These are phyloP conservation scores for Paramarasmius palmivorus DNA, from an alignment of 1,284 basidiomycete species.

Conservation along the genomic window DNA sequence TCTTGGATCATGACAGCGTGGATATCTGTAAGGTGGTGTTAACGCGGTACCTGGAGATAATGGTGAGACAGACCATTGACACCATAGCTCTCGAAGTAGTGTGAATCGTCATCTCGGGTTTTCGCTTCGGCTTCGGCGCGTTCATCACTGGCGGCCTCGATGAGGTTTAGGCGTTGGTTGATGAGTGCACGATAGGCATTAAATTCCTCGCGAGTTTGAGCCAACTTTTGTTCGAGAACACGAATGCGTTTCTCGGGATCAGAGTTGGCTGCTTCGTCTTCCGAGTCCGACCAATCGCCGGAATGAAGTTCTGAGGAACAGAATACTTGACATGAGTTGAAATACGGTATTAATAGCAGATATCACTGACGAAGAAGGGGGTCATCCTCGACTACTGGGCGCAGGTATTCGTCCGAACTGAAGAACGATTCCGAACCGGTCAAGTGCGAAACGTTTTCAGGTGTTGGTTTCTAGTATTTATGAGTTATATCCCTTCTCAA, in stretches of 20 bases:
- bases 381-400: constrained; percentile 81
- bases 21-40: constrained; percentile 52
- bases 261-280: constrained; percentile 38
- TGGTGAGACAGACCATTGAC: constrained; percentile 68
- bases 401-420: constrained; percentile 73
- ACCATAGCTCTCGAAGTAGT: constrained; percentile 95
- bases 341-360: constrained; percentile 4
- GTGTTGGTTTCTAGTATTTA: constrained; percentile 48
- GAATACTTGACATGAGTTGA: constrained; percentile 1
- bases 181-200: constrained; percentile 61
- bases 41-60: background rate
- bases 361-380: constrained; percentile 77
- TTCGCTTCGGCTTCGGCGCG: constrained; percentile 26
- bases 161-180: constrained; percentile 44
- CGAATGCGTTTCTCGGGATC: constrained; percentile 48
- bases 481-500: constrained; percentile 6
- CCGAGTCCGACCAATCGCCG: constrained; percentile 78
- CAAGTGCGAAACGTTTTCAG: constrained; percentile 45
- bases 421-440: constrained; percentile 65
- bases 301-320: constrained; percentile 51
- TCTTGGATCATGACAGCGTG: constrained; percentile 84
- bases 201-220: constrained; percentile 52
- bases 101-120: constrained; percentile 80
- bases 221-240: constrained; percentile 53
- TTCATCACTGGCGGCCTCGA: constrained; percentile 32